A percentile compares a stretch with the other conserved stretches of the same genome.
Evolutionary conservation across 1,284 basidiomycete genomes (phyloP).

Genomic region (Ceratobasidium sp.): DNA sequence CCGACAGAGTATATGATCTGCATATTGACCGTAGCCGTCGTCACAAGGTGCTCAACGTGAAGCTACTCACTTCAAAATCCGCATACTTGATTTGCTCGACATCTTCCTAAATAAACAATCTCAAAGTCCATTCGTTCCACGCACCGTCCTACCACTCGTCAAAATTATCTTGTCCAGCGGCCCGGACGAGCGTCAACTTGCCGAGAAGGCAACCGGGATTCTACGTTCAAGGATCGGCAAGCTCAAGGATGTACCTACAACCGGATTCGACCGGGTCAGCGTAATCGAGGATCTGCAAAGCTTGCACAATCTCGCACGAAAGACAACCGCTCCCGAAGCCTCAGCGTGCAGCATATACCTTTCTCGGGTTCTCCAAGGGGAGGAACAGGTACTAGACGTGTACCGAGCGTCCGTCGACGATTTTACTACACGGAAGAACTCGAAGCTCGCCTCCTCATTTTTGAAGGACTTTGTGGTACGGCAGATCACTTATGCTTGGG

Average conservation of each 20-base stretch:
- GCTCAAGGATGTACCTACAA: constrained; percentile 71
- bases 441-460: constrained; percentile 77
- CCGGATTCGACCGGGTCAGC: constrained; percentile 60
- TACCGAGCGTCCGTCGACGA: constrained; percentile 80
- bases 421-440: constrained; percentile 84
- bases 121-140: constrained; percentile 71
- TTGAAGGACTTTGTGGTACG: constrained; percentile 83
- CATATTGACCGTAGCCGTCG: constrained; percentile 45
- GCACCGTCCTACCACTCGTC: constrained; percentile 79
- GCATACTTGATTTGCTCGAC: constrained; percentile 92
- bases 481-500: constrained; percentile 76
- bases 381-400: constrained; percentile 59
- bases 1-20: constrained; percentile 8
- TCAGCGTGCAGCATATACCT: constrained; percentile 80
- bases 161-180: constrained; percentile 74
- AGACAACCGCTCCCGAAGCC: constrained; percentile 70
- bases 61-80: constrained; percentile 93
- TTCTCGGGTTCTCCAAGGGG: constrained; percentile 64
- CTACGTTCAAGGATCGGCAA: constrained; percentile 80
- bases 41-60: constrained; percentile 75
- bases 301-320: constrained; percentile 80
- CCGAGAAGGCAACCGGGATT: constrained; percentile 85
- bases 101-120: constrained; percentile 82
- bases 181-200: constrained; percentile 83
- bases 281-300: constrained; percentile 66